phyloP scores from a whole-genome alignment of 805 yeast genomes.

The Candida broadrunensis region DNA sequence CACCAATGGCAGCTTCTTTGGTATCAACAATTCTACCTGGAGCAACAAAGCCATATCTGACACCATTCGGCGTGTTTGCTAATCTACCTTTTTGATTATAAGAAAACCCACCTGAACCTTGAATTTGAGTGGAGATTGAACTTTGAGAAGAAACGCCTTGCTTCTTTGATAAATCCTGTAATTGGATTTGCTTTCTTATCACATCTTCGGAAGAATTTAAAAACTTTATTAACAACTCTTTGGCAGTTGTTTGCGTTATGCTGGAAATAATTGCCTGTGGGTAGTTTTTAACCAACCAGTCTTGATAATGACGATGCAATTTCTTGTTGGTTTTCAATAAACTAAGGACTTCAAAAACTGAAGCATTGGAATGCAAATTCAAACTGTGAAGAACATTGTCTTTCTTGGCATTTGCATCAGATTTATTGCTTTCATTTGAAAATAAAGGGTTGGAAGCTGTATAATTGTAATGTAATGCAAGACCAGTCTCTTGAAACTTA shows the following conservation, averaged over 20 bases:
- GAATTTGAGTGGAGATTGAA: constrained; percentile 23
- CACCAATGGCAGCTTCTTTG: constrained; percentile 52
- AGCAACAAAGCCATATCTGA: constrained; percentile 48
- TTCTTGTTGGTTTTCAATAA: constrained; percentile 40
- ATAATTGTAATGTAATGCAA: constrained; percentile 40
- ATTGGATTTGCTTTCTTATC: constrained; percentile 15
- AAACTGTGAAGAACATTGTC: constrained; percentile 30
- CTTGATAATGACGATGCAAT: constrained; percentile 50
- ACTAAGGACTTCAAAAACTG: constrained; percentile 24
- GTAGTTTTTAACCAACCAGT: constrained; percentile 51
- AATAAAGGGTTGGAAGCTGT: constrained; percentile 41
- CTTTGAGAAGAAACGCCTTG: constrained; percentile 9
- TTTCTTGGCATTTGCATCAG: constrained; percentile 13
- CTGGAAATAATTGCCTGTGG: constrained; percentile 34
- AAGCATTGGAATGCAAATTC: constrained; percentile 26
- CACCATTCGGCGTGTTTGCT: constrained; percentile 68
- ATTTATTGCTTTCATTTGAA: constrained; percentile 25
- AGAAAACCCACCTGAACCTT: constrained; percentile 77
- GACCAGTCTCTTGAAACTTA: constrained; percentile 67
- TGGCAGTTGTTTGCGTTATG: constrained; percentile 15
- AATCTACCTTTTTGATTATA: constrained; percentile 69
- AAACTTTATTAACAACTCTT: constrained; percentile 31
- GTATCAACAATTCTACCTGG: constrained; percentile 66
- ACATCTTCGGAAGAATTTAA: constrained; percentile 20
- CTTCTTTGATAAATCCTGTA: constrained; percentile 22